Evolutionary conservation across 805 yeast genomes (phyloP).

Genomic region (Candida ipomoeae): DNA sequence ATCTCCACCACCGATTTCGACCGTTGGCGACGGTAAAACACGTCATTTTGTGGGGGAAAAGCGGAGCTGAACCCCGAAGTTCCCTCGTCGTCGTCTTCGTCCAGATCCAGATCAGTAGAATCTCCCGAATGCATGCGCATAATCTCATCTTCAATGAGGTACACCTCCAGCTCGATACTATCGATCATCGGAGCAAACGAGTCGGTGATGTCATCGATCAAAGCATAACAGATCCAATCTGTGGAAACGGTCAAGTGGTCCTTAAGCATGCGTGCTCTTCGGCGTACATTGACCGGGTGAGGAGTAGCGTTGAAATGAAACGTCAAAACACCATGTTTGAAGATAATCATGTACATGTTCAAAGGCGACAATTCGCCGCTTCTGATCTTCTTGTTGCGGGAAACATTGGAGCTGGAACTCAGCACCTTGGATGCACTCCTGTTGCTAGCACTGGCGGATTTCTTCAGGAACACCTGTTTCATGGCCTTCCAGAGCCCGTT

Average conservation of each 20-base stretch:
- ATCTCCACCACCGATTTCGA: slow-evolving; percentile 37
- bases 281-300: slow-evolving; percentile 91
- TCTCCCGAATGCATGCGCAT: slow-evolving; percentile 77
- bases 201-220: slow-evolving; percentile 95
- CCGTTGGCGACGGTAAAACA: slow-evolving; percentile 32
- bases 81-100: slow-evolving; percentile 32
- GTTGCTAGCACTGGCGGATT: slow-evolving; percentile 5
- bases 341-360: slow-evolving; percentile 89
- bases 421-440: slow-evolving; percentile 9
- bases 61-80: slow-evolving; percentile 24
- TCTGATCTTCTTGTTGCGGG: slow-evolving; percentile 30
- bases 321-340: slow-evolving; percentile 84
- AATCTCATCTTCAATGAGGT: slow-evolving; percentile 89
- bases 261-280: slow-evolving; percentile 81
- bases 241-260: slow-evolving; percentile 89
- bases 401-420: slow-evolving; percentile 13
- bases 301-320: slow-evolving; percentile 95
- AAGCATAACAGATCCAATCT: slow-evolving; percentile 96
- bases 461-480: slow-evolving; percentile 8
- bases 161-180: slow-evolving; percentile 90
- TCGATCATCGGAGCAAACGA: slow-evolving; percentile 97
- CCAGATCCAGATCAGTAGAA: slow-evolving; percentile 41
- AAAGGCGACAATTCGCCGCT: slow-evolving; percentile 75
- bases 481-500: slow-evolving; percentile 7
- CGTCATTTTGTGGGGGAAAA: slow-evolving; percentile 16